Conservation (phyloP, 257 asterid genomes). For the Solanum corneliomulleri region DNA sequence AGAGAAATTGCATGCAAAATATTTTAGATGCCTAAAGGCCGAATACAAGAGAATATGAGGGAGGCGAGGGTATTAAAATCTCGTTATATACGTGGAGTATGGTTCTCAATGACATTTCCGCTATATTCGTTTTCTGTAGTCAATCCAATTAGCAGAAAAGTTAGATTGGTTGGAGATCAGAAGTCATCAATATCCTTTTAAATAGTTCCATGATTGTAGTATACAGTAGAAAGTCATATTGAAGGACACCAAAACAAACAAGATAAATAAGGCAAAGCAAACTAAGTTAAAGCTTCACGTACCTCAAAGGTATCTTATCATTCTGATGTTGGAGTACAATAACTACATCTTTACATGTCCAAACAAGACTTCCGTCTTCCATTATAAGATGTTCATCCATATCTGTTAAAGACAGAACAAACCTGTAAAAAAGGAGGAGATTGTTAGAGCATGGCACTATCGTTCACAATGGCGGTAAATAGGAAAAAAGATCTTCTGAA, state of each 20-base stretch:
- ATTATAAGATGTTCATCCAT: conserved; percentile 89
- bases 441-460: not conserved
- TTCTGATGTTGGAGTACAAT: conserved; percentile 92
- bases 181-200: not conserved
- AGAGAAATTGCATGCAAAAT: not conserved
- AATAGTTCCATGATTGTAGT: not conserved
- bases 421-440: conserved; percentile 39
- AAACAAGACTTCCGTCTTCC: conserved; percentile 96
- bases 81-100: not conserved
- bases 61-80: not conserved
- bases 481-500: not conserved
- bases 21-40: not conserved
- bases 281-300: conserved; percentile 6
- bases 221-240: not conserved
- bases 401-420: conserved; percentile 88
- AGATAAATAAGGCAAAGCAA: not conserved
- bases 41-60: not conserved
- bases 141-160: not conserved
- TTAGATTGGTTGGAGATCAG: not conserved
- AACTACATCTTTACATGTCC: conserved; percentile 92
- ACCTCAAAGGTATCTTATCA: conserved; percentile 83
- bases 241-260: not conserved
- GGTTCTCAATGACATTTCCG: not conserved
- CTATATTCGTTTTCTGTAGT: not conserved
- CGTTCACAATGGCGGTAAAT: not conserved